Evolutionary conservation across 768 basidiomycete genomes (phyloP).

Genomic region (Trametes gibbosa): DNA sequence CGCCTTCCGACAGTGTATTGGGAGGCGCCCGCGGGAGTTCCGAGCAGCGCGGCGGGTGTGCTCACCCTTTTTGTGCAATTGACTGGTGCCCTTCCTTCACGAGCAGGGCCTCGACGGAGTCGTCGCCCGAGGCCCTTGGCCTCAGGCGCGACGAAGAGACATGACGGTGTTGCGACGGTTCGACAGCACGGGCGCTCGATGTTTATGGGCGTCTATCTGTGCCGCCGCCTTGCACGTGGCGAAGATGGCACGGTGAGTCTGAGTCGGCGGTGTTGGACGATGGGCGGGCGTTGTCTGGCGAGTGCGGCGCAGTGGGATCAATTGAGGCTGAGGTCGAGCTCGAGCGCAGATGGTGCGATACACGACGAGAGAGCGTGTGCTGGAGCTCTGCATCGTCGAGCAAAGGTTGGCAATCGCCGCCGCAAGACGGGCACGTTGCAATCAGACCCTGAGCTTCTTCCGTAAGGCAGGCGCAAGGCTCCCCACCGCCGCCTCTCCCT

Average conservation of each 20-base stretch:
- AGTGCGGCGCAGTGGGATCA: not conserved
- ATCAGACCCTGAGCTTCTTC: slow-evolving; percentile 58
- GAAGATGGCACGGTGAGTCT: not conserved
- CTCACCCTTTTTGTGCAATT: not conserved
- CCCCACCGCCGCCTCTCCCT: slow-evolving; percentile 59
- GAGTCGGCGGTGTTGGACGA: not conserved
- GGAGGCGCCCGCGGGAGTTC: not conserved
- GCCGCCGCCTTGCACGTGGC: slow-evolving; percentile 15
- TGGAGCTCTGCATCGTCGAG: slow-evolving; percentile 12
- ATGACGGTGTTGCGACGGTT: no score
- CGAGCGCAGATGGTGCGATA: slow-evolving; percentile 11
- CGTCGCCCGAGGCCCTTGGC: no score
- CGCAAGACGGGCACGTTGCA: slow-evolving; percentile 71
- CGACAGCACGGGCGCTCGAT: no score
- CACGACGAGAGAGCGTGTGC: slow-evolving; percentile 24
- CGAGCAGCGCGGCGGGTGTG: not conserved
- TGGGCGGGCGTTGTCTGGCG: not conserved
- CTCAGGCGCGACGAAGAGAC: no score
- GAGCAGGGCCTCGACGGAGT: not conserved
- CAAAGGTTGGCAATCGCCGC: slow-evolving; percentile 43
- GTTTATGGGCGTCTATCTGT: not conserved
- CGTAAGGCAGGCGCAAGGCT: slow-evolving; percentile 47
- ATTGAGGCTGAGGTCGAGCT: no score
- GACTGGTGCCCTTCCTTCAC: not conserved
- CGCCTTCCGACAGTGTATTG: slow-evolving; percentile 6